Conservation (phyloP, 768 basidiomycete species). For the Kwoniella pini region DNA sequence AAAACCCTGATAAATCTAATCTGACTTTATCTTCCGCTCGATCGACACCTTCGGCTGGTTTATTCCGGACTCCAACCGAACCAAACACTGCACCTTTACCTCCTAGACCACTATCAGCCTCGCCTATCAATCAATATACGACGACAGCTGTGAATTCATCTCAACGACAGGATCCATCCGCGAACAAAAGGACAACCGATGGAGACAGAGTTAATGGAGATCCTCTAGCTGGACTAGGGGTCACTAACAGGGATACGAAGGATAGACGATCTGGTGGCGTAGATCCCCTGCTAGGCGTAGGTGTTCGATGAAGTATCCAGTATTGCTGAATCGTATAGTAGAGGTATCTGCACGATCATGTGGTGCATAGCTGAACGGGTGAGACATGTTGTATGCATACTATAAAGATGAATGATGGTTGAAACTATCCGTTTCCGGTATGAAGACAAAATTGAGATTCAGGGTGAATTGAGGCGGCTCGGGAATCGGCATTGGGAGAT, state of each 20-base stretch:
- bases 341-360: not conserved
- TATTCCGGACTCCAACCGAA: conserved; percentile 9
- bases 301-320: no score
- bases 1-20: no score
- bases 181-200: not conserved
- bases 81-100: conserved; percentile 14
- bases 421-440: no score
- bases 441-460: no score
- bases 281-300: conserved; percentile 17
- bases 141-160: no score
- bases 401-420: no score
- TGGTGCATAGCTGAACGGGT: no score
- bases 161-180: no score
- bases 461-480: no score
- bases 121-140: not conserved
- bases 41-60: conserved; percentile 1
- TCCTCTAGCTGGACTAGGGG: conserved; percentile 24
- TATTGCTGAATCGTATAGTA: no score
- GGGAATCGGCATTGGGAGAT: no score
- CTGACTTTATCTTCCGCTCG: conserved; percentile 4
- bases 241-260: not conserved
- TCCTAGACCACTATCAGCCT: not conserved
- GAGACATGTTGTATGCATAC: no score
- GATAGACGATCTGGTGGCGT: not conserved
- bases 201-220: conserved; percentile 3